Evolutionary conservation across 2,329 filamentous ascomycete genomes (phyloP).

Genomic region (Aspergillus sp.): DNA sequence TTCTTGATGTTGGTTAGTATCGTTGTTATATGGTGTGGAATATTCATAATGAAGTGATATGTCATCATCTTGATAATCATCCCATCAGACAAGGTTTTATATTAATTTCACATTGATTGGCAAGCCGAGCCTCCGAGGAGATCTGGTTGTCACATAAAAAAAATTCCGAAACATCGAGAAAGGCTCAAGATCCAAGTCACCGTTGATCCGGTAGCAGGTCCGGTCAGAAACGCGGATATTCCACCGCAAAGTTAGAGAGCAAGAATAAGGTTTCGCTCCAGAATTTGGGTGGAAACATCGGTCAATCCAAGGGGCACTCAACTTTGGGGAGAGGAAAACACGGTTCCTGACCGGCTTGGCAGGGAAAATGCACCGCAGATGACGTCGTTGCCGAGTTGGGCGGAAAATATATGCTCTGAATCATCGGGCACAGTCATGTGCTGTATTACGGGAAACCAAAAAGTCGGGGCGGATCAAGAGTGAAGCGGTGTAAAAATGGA

Average conservation of each 20-base stretch:
- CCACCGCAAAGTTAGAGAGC: slow-evolving; percentile 10
- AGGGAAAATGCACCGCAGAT: slow-evolving; percentile 4
- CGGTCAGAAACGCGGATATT: slow-evolving; percentile 12
- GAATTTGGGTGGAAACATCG: slow-evolving; percentile 15
- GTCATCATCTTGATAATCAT: background rate
- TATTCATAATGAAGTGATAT: background rate
- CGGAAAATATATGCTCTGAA: background rate
- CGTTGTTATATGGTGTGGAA: background rate
- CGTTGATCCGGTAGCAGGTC: background rate
- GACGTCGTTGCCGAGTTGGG: background rate
- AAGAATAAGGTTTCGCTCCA: slow-evolving; percentile 11
- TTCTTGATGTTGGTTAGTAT: background rate
- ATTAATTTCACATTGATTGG: background rate
- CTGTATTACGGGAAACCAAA: slow-evolving; percentile 6
- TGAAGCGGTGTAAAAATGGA: slow-evolving; percentile 23
- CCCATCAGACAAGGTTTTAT: background rate
- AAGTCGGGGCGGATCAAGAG: background rate
- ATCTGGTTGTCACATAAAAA: background rate
- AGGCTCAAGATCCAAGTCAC: background rate
- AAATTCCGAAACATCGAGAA: background rate
- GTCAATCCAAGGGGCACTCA: slow-evolving; percentile 10
- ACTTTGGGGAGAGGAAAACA: slow-evolving; percentile 3
- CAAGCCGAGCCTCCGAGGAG: background rate
- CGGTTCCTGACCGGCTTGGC: slow-evolving; percentile 17
- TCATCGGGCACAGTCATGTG: slow-evolving; percentile 6